These are phyloP conservation scores for Inosperma sp. DNA, from an alignment of 768 basidiomycete genomes.

Conservation along the genomic window DNA sequence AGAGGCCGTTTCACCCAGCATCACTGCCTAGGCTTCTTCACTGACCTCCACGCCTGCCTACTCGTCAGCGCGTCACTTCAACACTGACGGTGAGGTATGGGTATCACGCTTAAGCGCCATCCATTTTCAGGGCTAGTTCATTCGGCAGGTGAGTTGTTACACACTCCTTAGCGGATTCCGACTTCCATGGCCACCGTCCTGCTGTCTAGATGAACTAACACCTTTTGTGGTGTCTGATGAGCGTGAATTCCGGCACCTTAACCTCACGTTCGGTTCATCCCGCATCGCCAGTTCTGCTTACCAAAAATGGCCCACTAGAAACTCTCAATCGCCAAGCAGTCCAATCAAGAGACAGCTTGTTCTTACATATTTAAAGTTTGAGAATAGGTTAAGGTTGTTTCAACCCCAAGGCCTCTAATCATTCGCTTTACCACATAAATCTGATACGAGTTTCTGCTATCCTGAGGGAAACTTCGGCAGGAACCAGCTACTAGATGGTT, in stretches of 20 bases:
- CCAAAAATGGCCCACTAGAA: conserved; percentile 79
- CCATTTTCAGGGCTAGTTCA: conserved; percentile 89
- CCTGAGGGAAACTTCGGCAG: conserved; percentile 82
- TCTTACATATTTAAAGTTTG: conserved; percentile 84
- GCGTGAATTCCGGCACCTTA: conserved; percentile 77
- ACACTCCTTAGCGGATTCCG: conserved; percentile 82
- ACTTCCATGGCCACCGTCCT: conserved; percentile 86
- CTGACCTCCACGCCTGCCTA: conserved; percentile 75
- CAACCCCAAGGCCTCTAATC: conserved; percentile 89
- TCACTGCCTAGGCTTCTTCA: conserved; percentile 35
- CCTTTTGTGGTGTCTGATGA: conserved; percentile 83
- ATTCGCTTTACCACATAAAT: conserved; percentile 77
- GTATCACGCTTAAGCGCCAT: conserved; percentile 86
- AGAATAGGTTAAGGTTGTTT: conserved; percentile 83
- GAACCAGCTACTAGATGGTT: conserved; percentile 93
- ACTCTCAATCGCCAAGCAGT: conserved; percentile 80
- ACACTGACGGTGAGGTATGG: conserved; percentile 46
- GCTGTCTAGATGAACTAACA: conserved; percentile 87
- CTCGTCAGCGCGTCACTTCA: conserved; percentile 66
- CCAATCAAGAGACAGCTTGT: conserved; percentile 78
- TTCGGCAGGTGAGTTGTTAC: conserved; percentile 89
- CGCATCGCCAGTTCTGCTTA: conserved; percentile 65
- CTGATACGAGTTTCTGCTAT: conserved; percentile 53
- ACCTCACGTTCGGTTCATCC: conserved; percentile 66
- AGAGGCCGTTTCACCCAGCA: conserved; percentile 53